These are phyloP conservation scores for Betula pendula DNA, from an alignment of 306 rosid species.

Conservation along the genomic window DNA sequence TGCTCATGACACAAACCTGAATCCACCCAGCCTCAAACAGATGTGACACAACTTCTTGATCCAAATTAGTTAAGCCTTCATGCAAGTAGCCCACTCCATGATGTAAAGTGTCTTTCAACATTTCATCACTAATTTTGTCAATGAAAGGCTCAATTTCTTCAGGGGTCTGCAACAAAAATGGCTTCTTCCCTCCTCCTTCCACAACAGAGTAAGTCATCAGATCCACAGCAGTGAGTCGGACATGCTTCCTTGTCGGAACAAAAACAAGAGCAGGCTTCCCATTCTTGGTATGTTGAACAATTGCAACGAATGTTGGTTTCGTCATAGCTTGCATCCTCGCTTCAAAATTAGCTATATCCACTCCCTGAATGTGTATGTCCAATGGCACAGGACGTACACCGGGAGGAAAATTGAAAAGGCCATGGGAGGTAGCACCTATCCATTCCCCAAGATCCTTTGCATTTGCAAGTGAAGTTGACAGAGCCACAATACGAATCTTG, in stretches of 20 bases:
- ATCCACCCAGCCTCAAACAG: constrained; percentile 84
- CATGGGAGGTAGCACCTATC: constrained; percentile 94
- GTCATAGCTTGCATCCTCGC: constrained; percentile 99
- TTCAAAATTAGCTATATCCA: constrained; percentile 81
- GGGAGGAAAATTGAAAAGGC: constrained; percentile 93
- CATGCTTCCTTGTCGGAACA: constrained; percentile 89
- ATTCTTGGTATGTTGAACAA: constrained; percentile 84
- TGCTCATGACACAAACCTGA: constrained; percentile 89
- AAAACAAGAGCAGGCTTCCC: constrained; percentile 85
- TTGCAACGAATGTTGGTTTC: constrained; percentile 79
- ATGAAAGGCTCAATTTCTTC: constrained; percentile 73
- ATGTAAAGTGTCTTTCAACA: constrained; percentile 68
- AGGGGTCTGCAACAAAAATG: constrained; percentile 56
- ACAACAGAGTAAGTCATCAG: constrained; percentile 72
- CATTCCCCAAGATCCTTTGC: constrained; percentile 97
- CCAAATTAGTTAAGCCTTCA: constrained; percentile 74
- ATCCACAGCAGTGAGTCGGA: constrained; percentile 76
- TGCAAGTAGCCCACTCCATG: constrained; percentile 95
- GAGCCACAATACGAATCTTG: constrained; percentile 93
- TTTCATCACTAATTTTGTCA: constrained; percentile 63
- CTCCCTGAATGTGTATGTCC: constrained; percentile 89
- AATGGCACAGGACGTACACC: constrained; percentile 92
- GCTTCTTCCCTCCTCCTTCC: constrained; percentile 39
- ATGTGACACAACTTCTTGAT: constrained; percentile 69
- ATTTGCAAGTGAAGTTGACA: constrained; percentile 93